Evolutionary conservation across 768 basidiomycete genomes (phyloP).

Genomic region (Pulveroboletus ravenelii): DNA sequence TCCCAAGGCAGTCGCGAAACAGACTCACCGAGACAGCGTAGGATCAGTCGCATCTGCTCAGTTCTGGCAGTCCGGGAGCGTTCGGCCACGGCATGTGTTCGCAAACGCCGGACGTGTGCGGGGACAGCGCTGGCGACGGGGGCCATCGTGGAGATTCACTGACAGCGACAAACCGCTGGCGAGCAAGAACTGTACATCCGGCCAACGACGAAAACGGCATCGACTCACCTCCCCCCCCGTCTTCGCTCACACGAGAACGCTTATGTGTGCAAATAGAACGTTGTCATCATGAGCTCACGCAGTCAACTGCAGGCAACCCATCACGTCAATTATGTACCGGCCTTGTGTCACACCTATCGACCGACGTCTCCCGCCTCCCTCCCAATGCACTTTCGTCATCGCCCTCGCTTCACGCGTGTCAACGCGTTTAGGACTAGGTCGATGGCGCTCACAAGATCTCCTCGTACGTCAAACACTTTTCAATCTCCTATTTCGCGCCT

Average conservation of each 20-base stretch:
- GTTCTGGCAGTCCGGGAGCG: too few relatives aligned
- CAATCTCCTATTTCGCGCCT: too few relatives aligned
- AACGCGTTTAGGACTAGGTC: constrained; percentile 40
- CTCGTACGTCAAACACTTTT: constrained; percentile 28
- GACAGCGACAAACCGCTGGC: neutral
- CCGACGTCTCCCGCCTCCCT: too few relatives aligned
- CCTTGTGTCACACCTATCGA: constrained; percentile 42
- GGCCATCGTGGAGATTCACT: neutral
- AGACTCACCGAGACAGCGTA: constrained; percentile 1
- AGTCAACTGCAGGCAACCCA: constrained; percentile 1
- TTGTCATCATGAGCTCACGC: neutral
- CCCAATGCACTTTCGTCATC: too few relatives aligned
- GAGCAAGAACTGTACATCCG: neutral
- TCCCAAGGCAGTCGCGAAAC: constrained; percentile 15
- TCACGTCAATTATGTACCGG: constrained; percentile 27
- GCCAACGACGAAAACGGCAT: constrained; percentile 4
- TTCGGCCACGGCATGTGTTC: too few relatives aligned
- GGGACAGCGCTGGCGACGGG: too few relatives aligned
- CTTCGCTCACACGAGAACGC: constrained; percentile 14
- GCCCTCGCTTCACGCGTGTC: constrained; percentile 39
- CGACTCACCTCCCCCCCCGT: neutral
- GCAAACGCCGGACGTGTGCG: too few relatives aligned
- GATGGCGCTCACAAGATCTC: constrained; percentile 31
- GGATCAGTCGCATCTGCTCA: too few relatives aligned
- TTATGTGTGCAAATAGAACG: neutral